Conservation (phyloP, 345 rosid species). For the Boechera retrofracta region DNA sequence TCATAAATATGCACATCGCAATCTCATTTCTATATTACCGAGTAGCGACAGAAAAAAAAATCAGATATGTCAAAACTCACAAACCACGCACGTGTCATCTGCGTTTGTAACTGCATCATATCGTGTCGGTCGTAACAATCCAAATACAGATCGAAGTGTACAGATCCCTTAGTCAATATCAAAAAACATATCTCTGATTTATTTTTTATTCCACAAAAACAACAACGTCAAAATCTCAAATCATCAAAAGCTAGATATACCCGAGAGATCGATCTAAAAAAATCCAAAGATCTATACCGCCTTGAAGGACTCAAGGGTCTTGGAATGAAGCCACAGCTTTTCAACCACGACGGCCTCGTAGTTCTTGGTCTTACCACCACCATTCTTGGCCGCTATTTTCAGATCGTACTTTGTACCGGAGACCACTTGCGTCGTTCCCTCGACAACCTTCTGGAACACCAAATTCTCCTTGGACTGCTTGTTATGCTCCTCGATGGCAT, state of each 20-base stretch:
- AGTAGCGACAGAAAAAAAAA: not conserved
- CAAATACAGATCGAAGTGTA: not conserved
- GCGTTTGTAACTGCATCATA: not conserved
- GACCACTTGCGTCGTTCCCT: slow-evolving; percentile 60
- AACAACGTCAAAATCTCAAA: slow-evolving; percentile 26
- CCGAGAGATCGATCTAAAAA: not conserved
- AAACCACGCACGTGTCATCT: not conserved
- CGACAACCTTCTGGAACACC: slow-evolving; percentile 41
- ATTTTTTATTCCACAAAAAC: not conserved
- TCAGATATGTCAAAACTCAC: not conserved
- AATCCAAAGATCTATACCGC: slow-evolving; percentile 22
- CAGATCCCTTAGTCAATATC: not conserved
- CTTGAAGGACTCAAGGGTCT: slow-evolving; percentile 35
- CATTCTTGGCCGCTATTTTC: slow-evolving; percentile 42
- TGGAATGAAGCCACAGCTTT: slow-evolving; percentile 46
- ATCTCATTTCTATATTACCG: not conserved
- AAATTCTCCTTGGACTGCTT: slow-evolving; percentile 40
- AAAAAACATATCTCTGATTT: not conserved
- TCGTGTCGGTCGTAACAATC: not conserved
- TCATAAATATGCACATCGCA: not conserved
- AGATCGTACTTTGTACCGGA: slow-evolving; percentile 61
- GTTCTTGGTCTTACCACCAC: not conserved
- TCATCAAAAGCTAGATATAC: not conserved
- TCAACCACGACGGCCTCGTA: slow-evolving; percentile 66
- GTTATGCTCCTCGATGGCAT: slow-evolving; percentile 50